A percentile compares a stretch with the other conserved stretches of the same genome.
Conservation (phyloP, 768 basidiomycete species). For the Hemileccinum rubropunctum region DNA sequence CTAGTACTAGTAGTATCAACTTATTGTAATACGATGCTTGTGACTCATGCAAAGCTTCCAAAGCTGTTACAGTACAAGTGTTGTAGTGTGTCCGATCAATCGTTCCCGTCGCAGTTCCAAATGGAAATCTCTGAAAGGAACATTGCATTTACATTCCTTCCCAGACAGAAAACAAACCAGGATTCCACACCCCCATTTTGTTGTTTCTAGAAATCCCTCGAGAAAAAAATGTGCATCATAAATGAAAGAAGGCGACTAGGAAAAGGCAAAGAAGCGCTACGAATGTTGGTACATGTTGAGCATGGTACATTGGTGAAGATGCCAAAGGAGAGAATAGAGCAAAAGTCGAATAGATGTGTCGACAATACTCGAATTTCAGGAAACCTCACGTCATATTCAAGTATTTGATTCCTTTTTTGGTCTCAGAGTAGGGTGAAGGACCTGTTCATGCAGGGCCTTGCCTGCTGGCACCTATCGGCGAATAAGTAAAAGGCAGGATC, state of each 20-base stretch:
- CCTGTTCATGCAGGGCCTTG: slow-evolving; percentile 90
- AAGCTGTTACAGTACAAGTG: no score
- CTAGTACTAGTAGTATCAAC: no score
- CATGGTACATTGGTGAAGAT: slow-evolving; percentile 18
- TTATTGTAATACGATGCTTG: no score
- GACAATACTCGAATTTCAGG: neutral
- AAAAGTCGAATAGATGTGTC: neutral
- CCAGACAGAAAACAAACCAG: slow-evolving; percentile 2
- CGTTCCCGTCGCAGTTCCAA: no score
- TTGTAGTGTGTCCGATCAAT: no score
- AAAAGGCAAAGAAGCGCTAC: neutral
- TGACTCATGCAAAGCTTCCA: no score
- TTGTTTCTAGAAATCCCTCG: slow-evolving; percentile 1
- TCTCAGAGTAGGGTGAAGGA: slow-evolving; percentile 63
- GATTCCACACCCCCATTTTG: slow-evolving; percentile 26
- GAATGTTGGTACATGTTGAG: slow-evolving; percentile 27
- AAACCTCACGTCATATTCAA: slow-evolving; percentile 8
- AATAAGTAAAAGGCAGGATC: neutral
- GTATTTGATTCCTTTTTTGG: slow-evolving; percentile 25
- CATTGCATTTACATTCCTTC: slow-evolving; percentile 6
- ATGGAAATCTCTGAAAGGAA: no score
- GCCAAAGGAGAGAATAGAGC: neutral
- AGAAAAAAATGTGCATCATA: slow-evolving; percentile 3
- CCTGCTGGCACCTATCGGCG: slow-evolving; percentile 75
- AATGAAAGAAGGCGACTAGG: neutral